Evolutionary conservation across 2,329 filamentous ascomycete genomes (phyloP).

Genomic region (Botrytis hyacinthi): DNA sequence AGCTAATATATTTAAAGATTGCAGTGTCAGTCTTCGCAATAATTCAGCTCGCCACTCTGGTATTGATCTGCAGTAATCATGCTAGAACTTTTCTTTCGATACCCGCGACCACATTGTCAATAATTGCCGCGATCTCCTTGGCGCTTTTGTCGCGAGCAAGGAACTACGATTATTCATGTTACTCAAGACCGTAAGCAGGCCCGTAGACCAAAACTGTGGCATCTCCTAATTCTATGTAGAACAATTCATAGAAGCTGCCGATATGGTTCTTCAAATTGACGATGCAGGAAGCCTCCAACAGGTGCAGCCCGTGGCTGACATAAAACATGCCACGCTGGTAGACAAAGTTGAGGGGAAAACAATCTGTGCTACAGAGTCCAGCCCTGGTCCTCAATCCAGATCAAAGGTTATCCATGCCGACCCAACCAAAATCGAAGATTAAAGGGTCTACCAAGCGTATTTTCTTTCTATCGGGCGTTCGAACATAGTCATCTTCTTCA

Average conservation of each 20-base stretch:
- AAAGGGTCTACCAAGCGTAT: not conserved
- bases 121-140: conserved; percentile 26
- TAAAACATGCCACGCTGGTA: conserved; percentile 37
- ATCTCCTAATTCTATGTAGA: not conserved
- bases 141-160: conserved; percentile 29
- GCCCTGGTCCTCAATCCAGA: not conserved
- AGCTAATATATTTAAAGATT: not conserved
- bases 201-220: not conserved
- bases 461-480: not conserved
- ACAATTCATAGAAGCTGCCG: not conserved
- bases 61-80: not conserved
- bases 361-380: not conserved
- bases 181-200: conserved; percentile 1
- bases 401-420: not conserved
- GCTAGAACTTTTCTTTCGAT: not conserved
- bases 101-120: conserved; percentile 23
- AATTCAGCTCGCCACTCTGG: not conserved
- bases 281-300: conserved; percentile 43
- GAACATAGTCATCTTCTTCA: not conserved
- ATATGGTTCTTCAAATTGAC: conserved; percentile 39
- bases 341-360: conserved; percentile 35
- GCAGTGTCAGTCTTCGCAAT: not conserved
- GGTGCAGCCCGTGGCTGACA: conserved; percentile 39
- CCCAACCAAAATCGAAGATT: not conserved
- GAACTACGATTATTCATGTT: conserved; percentile 40